A percentile compares a stretch with the other conserved stretches of the same genome.
Conservation (phyloP, 805 yeast genomes). For the Candida golubevii region DNA sequence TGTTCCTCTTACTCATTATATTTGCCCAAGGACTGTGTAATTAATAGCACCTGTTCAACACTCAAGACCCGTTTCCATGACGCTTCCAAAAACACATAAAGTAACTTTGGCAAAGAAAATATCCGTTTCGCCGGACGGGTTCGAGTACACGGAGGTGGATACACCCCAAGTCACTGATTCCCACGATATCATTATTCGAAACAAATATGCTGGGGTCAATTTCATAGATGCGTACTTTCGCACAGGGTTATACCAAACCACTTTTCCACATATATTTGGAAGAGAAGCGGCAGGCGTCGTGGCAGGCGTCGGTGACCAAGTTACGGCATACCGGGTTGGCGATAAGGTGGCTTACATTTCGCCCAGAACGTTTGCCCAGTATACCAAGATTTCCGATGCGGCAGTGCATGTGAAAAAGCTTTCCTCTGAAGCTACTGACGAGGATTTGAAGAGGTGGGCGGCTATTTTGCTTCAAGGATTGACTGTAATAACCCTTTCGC, state of each 20-base stretch:
- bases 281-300: conserved; percentile 71
- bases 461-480: conserved; percentile 67
- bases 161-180: conserved; percentile 53
- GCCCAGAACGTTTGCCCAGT: conserved; percentile 63
- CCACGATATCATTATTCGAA: conserved; percentile 62
- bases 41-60: too few relatives aligned
- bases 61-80: too few relatives aligned
- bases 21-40: too few relatives aligned
- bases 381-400: conserved; percentile 44
- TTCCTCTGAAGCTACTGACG: conserved; percentile 45
- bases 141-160: conserved; percentile 54
- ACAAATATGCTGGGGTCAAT: conserved; percentile 74
- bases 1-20: too few relatives aligned
- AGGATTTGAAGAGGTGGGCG: conserved; percentile 50
- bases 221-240: conserved; percentile 83
- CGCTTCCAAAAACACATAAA: conserved; percentile 53
- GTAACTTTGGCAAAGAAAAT: conserved; percentile 50
- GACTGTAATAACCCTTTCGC: conserved; percentile 70
- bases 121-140: conserved; percentile 53
- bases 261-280: conserved; percentile 63
- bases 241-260: conserved; percentile 64
- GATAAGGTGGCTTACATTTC: conserved; percentile 64
- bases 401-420: conserved; percentile 27
- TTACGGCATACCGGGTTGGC: conserved; percentile 54
- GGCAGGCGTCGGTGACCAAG: conserved; percentile 58